Base-by-base conservation (phyloP, 805 yeast species). In the Candida boidinii region DNA sequence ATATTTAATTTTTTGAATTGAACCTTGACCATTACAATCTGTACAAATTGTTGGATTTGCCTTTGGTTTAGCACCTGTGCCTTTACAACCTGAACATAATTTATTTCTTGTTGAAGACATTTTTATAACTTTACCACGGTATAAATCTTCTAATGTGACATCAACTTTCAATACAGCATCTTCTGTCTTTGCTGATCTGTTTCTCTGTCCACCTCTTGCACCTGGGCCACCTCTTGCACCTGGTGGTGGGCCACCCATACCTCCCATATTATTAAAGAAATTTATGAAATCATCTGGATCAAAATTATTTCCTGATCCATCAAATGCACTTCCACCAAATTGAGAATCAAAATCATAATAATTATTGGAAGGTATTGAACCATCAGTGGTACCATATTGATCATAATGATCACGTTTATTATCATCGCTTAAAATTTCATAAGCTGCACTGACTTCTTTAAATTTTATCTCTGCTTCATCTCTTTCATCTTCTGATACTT, bases 371-470 rank as follows among this genome's bases (percentile, higher is more conserved):
- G 47, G 47, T 15, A 41, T 30, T 3, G 41, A 22, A 4, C 65
- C 68, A 39, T 53, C 60, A 2, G 56, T 42, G 17, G 58, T 56
- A 4, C 81, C 82, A 42, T 68, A 73, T 14, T 56, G 43, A 48
- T 81, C 88, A 48, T 79, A 81, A 28, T 72, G 66, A 24, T 57
- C 57, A 37, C 87, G 58, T 44, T 64, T 69, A 9, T 56, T 66
- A 22, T 77, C 94, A 52, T 88, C 94, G 19, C 75, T 73, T 37
- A 90, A 59, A 3, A 81, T 62, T 50, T 86, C 95, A 53, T 90
- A 90, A 0, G 97, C 97, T 39, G 79, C 81, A 14, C 79, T 70
- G 36, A 90, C 73, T 45, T 80, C 88, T 54, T 90, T 90, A 58
- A 90, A 90, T 49, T 68, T 72, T 39, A 70, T 62, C 55, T 86